Conservation (phyloP, 169 alveolate species). For the Babesia ovis region DNA sequence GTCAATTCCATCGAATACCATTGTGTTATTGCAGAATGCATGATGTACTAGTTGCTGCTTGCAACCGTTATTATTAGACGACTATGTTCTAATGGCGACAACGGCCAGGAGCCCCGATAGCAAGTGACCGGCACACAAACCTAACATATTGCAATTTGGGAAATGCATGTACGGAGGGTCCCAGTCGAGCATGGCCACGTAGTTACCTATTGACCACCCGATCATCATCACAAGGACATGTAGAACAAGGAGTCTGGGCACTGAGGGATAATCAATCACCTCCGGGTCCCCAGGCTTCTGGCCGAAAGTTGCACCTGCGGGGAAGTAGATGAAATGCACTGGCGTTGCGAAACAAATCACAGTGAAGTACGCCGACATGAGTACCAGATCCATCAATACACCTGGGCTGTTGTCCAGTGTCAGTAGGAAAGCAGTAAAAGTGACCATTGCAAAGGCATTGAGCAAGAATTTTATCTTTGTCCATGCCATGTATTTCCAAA, state of each 20-base stretch:
- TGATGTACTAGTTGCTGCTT: no score
- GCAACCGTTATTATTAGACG: background rate
- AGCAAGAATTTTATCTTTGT: constrained; percentile 6
- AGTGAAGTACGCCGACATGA: background rate
- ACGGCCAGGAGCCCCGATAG: background rate
- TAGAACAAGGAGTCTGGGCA: background rate
- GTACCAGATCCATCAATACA: constrained; percentile 2
- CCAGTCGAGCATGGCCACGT: constrained; percentile 61
- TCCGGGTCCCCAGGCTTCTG: background rate
- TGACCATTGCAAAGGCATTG: background rate
- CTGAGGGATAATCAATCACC: background rate
- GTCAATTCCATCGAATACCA: no score
- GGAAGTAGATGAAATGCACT: constrained; percentile 31
- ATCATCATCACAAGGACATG: constrained; percentile 1
- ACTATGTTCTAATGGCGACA: background rate
- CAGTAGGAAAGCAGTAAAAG: constrained; percentile 22
- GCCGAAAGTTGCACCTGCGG: background rate
- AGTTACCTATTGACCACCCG: constrained; percentile 61
- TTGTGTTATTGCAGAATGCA: no score
- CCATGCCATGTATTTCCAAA: background rate
- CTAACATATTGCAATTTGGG: constrained; percentile 36
- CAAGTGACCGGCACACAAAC: constrained; percentile 46
- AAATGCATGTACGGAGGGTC: constrained; percentile 31
- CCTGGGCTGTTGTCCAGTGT: constrained; percentile 16
- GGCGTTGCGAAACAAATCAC: constrained; percentile 10